A percentile compares a stretch with the other conserved stretches of the same genome.
These are phyloP conservation scores for Tetracladium marchalianum DNA, from an alignment of 495 filamentous ascomycete genomes.

Conservation along the genomic window DNA sequence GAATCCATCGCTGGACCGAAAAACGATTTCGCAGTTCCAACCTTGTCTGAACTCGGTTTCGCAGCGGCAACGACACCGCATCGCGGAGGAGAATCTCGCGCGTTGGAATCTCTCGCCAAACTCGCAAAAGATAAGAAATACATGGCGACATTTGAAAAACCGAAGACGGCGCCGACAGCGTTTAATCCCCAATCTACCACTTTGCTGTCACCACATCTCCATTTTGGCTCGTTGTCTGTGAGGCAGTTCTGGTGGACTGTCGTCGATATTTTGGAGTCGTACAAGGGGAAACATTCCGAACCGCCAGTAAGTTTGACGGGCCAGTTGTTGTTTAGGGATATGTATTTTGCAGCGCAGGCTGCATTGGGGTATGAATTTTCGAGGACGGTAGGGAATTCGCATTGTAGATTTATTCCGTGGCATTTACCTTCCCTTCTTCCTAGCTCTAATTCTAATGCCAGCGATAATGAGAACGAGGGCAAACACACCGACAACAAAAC, in stretches of 20 bases:
- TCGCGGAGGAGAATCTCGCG: constrained; percentile 52
- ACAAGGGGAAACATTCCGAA: constrained; percentile 36
- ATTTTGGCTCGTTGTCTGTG: constrained; percentile 54
- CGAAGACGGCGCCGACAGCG: constrained; percentile 56
- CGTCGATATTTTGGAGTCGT: constrained; percentile 39
- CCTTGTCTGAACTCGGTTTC: constrained; percentile 53
- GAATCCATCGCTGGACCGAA: constrained; percentile 46
- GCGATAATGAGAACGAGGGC: no score
- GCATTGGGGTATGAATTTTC: constrained; percentile 46
- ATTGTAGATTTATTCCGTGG: constrained; percentile 61
- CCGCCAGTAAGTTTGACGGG: constrained; percentile 55
- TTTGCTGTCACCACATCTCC: constrained; percentile 58
- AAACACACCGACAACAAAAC: no score
- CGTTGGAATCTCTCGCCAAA: constrained; percentile 36
- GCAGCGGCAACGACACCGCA: constrained; percentile 44
- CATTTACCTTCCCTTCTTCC: constrained; percentile 49
- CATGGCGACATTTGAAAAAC: constrained; percentile 59
- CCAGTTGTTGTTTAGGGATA: constrained; percentile 63
- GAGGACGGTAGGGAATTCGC: constrained; percentile 46
- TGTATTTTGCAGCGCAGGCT: constrained; percentile 68
- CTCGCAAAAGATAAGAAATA: constrained; percentile 50
- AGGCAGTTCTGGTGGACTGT: constrained; percentile 61
- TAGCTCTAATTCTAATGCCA: constrained; percentile 27
- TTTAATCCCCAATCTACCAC: constrained; percentile 61
- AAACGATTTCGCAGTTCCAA: constrained; percentile 50